Evolutionary conservation across 331 rosid genomes (phyloP).

Genomic region (Malus hybrid): DNA sequence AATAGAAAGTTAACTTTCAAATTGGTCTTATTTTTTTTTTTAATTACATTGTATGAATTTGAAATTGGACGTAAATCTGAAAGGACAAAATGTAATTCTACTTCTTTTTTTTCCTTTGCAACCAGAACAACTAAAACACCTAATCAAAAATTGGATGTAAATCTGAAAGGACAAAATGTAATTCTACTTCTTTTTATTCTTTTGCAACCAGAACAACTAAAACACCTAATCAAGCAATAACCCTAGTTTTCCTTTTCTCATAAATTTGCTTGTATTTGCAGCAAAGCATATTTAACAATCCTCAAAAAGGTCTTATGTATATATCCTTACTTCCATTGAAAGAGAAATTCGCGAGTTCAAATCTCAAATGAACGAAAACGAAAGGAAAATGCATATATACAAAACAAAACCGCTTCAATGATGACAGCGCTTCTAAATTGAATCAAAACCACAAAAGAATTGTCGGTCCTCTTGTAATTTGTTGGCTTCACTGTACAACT

Average conservation of each 20-base stretch:
- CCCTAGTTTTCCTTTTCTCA: background rate
- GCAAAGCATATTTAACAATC: background rate
- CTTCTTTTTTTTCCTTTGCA: too few relatives aligned
- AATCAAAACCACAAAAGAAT: constrained; percentile 16
- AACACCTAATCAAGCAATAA: background rate
- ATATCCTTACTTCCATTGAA: background rate
- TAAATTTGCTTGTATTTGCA: background rate
- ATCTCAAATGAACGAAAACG: background rate
- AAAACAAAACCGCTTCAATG: background rate
- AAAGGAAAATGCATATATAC: background rate
- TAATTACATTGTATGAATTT: too few relatives aligned
- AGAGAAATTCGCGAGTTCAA: background rate
- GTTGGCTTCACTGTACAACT: background rate
- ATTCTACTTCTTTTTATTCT: too few relatives aligned
- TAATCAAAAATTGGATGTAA: too few relatives aligned
- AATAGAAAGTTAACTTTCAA: too few relatives aligned
- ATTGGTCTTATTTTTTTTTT: too few relatives aligned
- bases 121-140: background rate
- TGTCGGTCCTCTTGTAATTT: background rate
- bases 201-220: background rate
- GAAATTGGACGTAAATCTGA: too few relatives aligned
- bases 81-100: too few relatives aligned
- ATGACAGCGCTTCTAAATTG: background rate
- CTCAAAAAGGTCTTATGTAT: background rate
- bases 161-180: too few relatives aligned